phyloP scores from a whole-genome alignment of 2,329 filamentous ascomycete species.

The Pochonia chlamydosporia region DNA sequence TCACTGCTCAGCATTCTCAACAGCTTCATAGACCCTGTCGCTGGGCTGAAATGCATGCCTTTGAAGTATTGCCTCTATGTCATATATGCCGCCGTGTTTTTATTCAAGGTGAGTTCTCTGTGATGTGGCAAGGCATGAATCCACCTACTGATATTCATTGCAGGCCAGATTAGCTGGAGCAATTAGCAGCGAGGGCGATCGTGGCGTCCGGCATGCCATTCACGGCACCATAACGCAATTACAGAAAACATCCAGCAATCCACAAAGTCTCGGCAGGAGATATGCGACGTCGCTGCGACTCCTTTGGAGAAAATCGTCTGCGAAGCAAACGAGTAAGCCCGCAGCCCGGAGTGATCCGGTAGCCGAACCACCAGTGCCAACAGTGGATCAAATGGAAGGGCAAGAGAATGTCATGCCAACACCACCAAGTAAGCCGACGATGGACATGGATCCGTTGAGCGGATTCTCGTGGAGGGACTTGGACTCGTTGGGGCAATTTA shows the following conservation, averaged over 20 bases:
- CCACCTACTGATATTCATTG: neutral
- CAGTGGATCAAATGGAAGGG: constrained; percentile 15
- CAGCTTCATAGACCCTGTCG: constrained; percentile 51
- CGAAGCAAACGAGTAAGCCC: constrained; percentile 7
- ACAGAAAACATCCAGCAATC: constrained; percentile 49
- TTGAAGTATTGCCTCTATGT: constrained; percentile 56
- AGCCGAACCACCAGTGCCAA: constrained; percentile 18
- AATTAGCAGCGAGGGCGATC: constrained; percentile 47
- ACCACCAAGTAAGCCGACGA: constrained; percentile 11
- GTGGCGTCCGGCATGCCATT: constrained; percentile 52
- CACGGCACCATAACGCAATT: constrained; percentile 53
- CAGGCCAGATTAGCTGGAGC: constrained; percentile 54
- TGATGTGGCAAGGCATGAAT: no score
- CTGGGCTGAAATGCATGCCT: constrained; percentile 58
- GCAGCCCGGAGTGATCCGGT: constrained; percentile 5
- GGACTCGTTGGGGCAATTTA: constrained; percentile 52
- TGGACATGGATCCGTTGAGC: constrained; percentile 39
- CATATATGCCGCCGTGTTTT: constrained; percentile 59
- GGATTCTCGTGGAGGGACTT: constrained; percentile 59
- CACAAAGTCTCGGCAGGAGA: constrained; percentile 54
- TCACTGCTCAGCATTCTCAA: constrained; percentile 55
- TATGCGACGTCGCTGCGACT: constrained; percentile 56
- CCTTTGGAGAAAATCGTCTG: constrained; percentile 44
- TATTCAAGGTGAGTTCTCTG: constrained; percentile 51
- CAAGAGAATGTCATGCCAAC: constrained; percentile 1